Percentiles rank a stretch among this genome's conserved stretches.
These are phyloP conservation scores for Puccinia brachypodii DNA, from an alignment of 1,284 basidiomycete genomes.

Conservation along the genomic window DNA sequence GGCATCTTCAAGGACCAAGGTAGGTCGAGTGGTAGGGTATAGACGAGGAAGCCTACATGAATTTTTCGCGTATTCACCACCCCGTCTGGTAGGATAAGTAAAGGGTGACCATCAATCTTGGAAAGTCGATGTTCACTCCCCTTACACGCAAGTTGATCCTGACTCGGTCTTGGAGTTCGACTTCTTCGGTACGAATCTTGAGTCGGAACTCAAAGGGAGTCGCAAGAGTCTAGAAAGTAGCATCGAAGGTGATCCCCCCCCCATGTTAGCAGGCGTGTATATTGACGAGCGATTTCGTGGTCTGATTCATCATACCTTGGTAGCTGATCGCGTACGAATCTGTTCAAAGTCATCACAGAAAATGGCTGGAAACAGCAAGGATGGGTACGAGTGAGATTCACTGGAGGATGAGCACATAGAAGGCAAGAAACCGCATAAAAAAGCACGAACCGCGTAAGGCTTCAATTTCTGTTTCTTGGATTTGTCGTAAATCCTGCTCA, in stretches of 20 bases:
- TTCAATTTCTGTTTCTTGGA: conserved; percentile 44
- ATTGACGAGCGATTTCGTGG: background rate
- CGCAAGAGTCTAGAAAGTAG: conserved; percentile 18
- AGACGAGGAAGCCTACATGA: conserved; percentile 24
- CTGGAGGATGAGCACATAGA: background rate
- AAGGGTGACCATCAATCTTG: background rate
- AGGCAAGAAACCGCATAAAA: too few species aligned
- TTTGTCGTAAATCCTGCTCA: conserved; percentile 26
- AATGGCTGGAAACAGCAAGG: conserved; percentile 12
- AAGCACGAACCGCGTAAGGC: conserved; percentile 27
- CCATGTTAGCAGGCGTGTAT: background rate
- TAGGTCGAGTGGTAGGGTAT: conserved; percentile 31
- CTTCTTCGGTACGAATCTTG: conserved; percentile 37
- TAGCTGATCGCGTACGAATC: conserved; percentile 36
- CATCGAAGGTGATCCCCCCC: background rate
- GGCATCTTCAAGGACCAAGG: conserved; percentile 33
- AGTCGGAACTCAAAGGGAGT: conserved; percentile 40
- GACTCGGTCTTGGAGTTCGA: conserved; percentile 40
- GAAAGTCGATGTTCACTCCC: conserved; percentile 12
- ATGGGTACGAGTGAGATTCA: background rate
- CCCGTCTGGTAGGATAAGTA: background rate
- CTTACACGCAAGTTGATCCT: conserved; percentile 37
- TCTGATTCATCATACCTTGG: conserved; percentile 8
- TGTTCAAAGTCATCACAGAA: conserved; percentile 40
- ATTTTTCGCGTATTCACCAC: background rate